Evolutionary conservation across 371 early-diverging fungal genomes (phyloP), one percentile per base, ranked within the genome.

Genomic region (Haplosporangium sp.): DNA sequence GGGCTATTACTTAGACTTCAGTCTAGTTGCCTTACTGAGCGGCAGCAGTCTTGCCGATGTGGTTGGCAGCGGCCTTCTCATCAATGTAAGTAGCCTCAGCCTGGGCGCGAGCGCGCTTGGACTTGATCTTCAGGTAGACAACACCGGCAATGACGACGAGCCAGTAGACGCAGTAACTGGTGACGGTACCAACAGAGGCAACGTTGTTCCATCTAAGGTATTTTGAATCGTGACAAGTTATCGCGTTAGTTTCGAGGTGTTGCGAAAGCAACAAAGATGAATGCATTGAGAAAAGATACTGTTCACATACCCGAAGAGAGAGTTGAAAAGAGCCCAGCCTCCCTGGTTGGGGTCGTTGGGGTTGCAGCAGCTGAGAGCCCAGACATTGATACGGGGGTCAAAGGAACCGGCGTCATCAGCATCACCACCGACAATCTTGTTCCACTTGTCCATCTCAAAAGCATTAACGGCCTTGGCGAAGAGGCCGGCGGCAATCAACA

Each of bases 121-220:
- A 81, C 59, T 82, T 83, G 81, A 82, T 71, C 52, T 84, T 75
- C 64, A 87, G 51, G 60, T 71, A 84, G 38, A 89, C 81, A 13
- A 93, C 72, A 29, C 69, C 58, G n/a, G 80, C 64, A 13, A 84
- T 69, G 45, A 94, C 59, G 7, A 73, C 74, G 6, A 87, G 48
- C 95, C 95, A 95, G 81, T 92, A 95, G 20, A 87, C 69, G 61
- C 89, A 87, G 84, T 95, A 95, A 2, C 85, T 86, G 50, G 84
- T 79, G 48, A 95, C 84, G 21, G 91, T 86, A 48, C 90, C 92
- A 64, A 86, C 71, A 1, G 93, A 92, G 9, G 94, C 95, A 46
- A 86, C 81, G 72, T 89, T 90, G 76, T 83, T 89, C 93, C 94
- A 95, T 18, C 95, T 94, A 47, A 29, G 29, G 4, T 4, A 4